A percentile compares a stretch with the other conserved stretches of the same genome.
Evolutionary conservation across 2,329 filamentous ascomycete species (phyloP).

Genomic region (Microcyclosporella mali): DNA sequence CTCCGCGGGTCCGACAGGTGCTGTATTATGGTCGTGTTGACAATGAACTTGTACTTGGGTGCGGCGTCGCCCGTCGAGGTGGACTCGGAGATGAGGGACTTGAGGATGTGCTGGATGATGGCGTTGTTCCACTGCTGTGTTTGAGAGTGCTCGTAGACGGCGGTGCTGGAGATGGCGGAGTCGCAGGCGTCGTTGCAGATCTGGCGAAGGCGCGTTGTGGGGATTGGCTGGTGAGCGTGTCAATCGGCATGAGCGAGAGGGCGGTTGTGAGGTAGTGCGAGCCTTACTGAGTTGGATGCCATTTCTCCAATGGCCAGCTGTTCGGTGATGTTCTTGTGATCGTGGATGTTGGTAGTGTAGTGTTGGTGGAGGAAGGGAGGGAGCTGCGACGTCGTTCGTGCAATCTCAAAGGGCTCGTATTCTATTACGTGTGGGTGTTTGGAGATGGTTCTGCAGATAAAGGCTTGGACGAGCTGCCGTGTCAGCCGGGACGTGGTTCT

Average conservation of each 20-base stretch:
- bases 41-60: constrained; percentile 80
- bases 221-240: constrained; percentile 59
- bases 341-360: too few species aligned
- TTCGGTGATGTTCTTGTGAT: too few species aligned
- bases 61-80: constrained; percentile 37
- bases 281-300: constrained; percentile 9
- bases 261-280: neutral
- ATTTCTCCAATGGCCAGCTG: neutral
- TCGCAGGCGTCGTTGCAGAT: constrained; percentile 84
- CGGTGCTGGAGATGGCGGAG: constrained; percentile 63
- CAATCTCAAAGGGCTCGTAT: too few species aligned
- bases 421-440: too few species aligned
- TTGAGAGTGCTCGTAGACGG: constrained; percentile 79
- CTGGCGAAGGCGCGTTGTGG: constrained; percentile 71
- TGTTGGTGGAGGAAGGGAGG: too few species aligned
- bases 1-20: constrained; percentile 67
- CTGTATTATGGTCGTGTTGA: constrained; percentile 98
- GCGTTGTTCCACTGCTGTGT: constrained; percentile 83
- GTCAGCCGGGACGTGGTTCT: too few species aligned
- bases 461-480: too few species aligned
- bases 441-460: too few species aligned
- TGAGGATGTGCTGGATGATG: constrained; percentile 81
- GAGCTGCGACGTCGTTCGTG: too few species aligned
- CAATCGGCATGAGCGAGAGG: constrained; percentile 1
- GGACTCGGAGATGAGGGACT: constrained; percentile 65